Evolutionary conservation across 306 rosid species (phyloP).

Genomic region (Oxytropis ochrocephala): DNA sequence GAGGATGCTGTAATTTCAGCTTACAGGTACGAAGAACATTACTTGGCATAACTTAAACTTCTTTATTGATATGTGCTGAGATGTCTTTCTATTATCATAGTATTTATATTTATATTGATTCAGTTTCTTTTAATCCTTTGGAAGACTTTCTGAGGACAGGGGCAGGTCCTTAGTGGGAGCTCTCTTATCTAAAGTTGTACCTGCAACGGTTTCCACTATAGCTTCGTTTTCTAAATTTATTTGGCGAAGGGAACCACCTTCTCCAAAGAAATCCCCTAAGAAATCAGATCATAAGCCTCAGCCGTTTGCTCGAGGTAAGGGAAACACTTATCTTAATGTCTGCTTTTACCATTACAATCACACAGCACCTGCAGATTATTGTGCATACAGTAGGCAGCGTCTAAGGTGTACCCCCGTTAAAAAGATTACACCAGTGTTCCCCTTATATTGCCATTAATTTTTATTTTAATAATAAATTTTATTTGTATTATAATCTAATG

Average conservation of each 20-base stretch:
- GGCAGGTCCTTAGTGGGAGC: constrained; percentile 90
- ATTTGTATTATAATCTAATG: too few species aligned
- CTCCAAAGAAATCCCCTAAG: constrained; percentile 57
- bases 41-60: neutral
- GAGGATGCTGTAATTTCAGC: constrained; percentile 96
- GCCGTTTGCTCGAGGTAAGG: constrained; percentile 81
- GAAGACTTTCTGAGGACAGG: constrained; percentile 85
- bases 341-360: constrained; percentile 3
- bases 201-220: constrained; percentile 82
- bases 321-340: neutral
- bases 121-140: constrained; percentile 18
- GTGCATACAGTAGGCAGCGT: neutral
- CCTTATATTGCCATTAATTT: too few species aligned
- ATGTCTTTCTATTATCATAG: neutral
- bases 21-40: constrained; percentile 59
- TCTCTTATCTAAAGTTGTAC: constrained; percentile 85
- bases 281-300: constrained; percentile 62
- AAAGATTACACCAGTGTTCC: too few species aligned
- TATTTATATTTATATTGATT: constrained; percentile 24
- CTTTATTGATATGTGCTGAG: neutral
- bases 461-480: too few species aligned
- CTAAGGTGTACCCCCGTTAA: too few species aligned
- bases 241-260: constrained; percentile 68
- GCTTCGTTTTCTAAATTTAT: constrained; percentile 81
- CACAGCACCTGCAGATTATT: neutral